Evolutionary conservation across 2,329 filamentous ascomycete species (phyloP), one percentile per base, ranked within the genome.

Genomic region (Pleurostoma richardsiae): DNA sequence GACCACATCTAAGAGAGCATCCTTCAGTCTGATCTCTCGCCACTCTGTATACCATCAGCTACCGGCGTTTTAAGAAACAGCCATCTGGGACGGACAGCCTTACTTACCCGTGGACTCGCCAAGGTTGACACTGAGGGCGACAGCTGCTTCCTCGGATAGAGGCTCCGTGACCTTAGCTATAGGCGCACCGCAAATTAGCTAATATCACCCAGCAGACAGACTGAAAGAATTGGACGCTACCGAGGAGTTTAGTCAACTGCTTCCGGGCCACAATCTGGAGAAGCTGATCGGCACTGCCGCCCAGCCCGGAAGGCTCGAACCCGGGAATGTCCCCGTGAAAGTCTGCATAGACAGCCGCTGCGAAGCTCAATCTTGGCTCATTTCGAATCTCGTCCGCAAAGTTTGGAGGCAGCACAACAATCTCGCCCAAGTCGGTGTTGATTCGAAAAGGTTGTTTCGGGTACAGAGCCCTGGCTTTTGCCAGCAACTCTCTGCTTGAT

Each of bases 1-100:
- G 7, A 80, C 65, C 6, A 75, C 52, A 11, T 66, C 59, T 2
- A 73, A 66, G 26, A 73, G 10, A 30, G 36, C 29, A 4, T 33
- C 31, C 36, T 49, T 49, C 6, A 46, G 36, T 4, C 31, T 19
- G 10, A 49, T 19, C 11, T 33, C 27, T 6, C 29, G 41, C 47
- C 47, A 49, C 4, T 49, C 44, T 49, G 29, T 11, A 4, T 27
- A 10, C n/a, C 27, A 6, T 48, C 4, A 48, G 39, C 33, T 29
- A n/a, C 28, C n/a, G 6, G 31, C 8, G 7, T 26, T 28, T 26
- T 3, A 10, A 6, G 8, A 10, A 10, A 44, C 5, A 5, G 6
- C 27, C 5, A 5, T 29, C n/a, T 29, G 6, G 26, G 29, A 4
- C 4, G 11, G 39, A 41, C 4, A 19, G 19, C 4, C 2, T 29